phyloP scores from a whole-genome alignment of 2,329 filamentous ascomycete species.

The Sodiomyces alkalinus region DNA sequence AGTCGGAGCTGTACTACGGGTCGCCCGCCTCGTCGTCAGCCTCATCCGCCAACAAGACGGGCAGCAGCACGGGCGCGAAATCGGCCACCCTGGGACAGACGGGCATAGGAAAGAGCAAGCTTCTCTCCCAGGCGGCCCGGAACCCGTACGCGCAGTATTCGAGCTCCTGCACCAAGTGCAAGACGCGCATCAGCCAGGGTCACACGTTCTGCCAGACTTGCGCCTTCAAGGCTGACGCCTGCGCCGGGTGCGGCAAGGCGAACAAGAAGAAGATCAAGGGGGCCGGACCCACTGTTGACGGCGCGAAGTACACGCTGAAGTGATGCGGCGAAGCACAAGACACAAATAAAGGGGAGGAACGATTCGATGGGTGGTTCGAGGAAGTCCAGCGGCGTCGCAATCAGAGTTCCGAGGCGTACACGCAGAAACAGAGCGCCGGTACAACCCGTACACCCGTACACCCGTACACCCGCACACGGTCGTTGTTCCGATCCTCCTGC shows the following conservation, averaged over 20 bases:
- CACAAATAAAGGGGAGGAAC: no score
- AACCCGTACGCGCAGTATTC: conserved; percentile 52
- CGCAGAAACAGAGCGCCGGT: no score
- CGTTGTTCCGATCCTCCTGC: no score
- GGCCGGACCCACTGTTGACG: conserved; percentile 37
- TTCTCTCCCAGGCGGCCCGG: conserved; percentile 47
- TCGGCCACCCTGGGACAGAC: conserved; percentile 40
- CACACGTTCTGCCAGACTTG: conserved; percentile 46
- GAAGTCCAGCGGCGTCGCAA: no score
- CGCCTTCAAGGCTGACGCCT: conserved; percentile 45
- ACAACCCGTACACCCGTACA: no score
- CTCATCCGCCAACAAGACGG: conserved; percentile 7
- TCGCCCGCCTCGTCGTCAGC: conserved; percentile 32
- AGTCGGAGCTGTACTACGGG: conserved; percentile 50
- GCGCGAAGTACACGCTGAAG: conserved; percentile 48
- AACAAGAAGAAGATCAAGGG: conserved; percentile 33
- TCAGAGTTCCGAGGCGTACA: no score
- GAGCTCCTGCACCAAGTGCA: conserved; percentile 45
- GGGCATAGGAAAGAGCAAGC: conserved; percentile 50
- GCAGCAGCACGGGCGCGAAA: conserved; percentile 17
- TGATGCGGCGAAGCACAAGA: no score
- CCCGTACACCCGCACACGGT: no score
- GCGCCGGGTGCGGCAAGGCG: conserved; percentile 48
- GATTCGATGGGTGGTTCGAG: no score
- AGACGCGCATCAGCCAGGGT: conserved; percentile 47